Percentiles rank a stretch among this genome's conserved stretches.
These are phyloP conservation scores for Globisporangium parvum DNA, from an alignment of 352 stramenopile species.

Conservation along the genomic window DNA sequence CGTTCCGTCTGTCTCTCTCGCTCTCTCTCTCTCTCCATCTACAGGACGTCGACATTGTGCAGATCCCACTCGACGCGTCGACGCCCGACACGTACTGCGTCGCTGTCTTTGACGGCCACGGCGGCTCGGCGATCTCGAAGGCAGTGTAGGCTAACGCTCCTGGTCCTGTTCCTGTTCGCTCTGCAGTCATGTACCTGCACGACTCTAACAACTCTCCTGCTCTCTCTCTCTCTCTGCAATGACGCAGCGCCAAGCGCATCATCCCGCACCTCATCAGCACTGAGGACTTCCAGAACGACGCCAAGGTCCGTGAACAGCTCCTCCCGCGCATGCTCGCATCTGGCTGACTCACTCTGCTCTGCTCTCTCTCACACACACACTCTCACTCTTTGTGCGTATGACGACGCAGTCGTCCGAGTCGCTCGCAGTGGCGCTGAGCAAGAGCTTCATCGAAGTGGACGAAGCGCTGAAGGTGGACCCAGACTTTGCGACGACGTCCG, in stretches of 20 bases:
- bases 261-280: slow-evolving; percentile 52
- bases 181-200: background rate
- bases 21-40: background rate
- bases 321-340: background rate
- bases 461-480: slow-evolving; percentile 69
- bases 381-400: background rate
- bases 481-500: slow-evolving; percentile 48
- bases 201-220: background rate
- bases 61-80: slow-evolving; percentile 53
- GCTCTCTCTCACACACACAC: background rate
- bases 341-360: background rate
- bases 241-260: slow-evolving; percentile 60
- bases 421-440: slow-evolving; percentile 62
- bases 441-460: slow-evolving; percentile 70
- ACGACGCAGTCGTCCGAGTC: slow-evolving; percentile 42
- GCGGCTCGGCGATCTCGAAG: slow-evolving; percentile 56
- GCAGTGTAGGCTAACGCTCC: slow-evolving; percentile 45
- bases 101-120: slow-evolving; percentile 82
- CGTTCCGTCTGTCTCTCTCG: background rate
- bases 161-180: background rate
- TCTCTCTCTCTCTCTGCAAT: background rate
- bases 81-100: slow-evolving; percentile 58
- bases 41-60: slow-evolving; percentile 71
- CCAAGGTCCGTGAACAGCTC: slow-evolving; percentile 25
- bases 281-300: slow-evolving; percentile 68